A percentile compares a stretch with the other conserved stretches of the same genome.
Conservation (phyloP, 116 monocot genomes). For the Iris pallida region DNA sequence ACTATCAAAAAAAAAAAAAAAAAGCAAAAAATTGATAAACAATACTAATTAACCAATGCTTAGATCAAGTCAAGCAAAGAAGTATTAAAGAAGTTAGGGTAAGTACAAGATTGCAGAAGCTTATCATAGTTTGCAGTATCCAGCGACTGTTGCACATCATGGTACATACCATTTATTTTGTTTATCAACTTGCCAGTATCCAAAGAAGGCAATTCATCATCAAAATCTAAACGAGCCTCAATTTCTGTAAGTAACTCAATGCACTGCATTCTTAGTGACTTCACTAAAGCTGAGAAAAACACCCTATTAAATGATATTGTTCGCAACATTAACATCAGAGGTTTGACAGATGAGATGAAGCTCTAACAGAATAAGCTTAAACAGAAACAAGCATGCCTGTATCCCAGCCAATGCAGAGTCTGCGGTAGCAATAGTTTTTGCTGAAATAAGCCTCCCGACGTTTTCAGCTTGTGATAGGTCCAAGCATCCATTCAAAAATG, state of each 20-base stretch:
- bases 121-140: slow-evolving; percentile 90
- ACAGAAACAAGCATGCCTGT: slow-evolving; percentile 43
- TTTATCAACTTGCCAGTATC: slow-evolving; percentile 33
- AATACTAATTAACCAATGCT: neutral
- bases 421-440: slow-evolving; percentile 80
- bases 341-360: neutral
- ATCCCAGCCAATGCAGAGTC: slow-evolving; percentile 91
- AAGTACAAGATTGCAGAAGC: slow-evolving; percentile 77
- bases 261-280: slow-evolving; percentile 65
- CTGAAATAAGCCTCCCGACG: slow-evolving; percentile 64
- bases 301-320: slow-evolving; percentile 40
- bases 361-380: neutral
- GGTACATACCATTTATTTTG: slow-evolving; percentile 60
- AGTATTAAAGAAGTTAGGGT: neutral
- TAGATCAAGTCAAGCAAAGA: neutral
- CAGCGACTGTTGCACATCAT: slow-evolving; percentile 62
- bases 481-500: slow-evolving; percentile 91
- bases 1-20: too few species aligned
- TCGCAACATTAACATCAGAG: neutral
- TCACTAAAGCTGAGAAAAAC: slow-evolving; percentile 82
- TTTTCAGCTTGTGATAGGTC: slow-evolving; percentile 94
- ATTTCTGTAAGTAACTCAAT: slow-evolving; percentile 88
- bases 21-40: too few species aligned
- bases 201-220: slow-evolving; percentile 86
- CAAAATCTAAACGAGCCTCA: slow-evolving; percentile 94